Evolutionary conservation across 495 filamentous ascomycete genomes (phyloP).

Genomic region (Penicillium silybi): DNA sequence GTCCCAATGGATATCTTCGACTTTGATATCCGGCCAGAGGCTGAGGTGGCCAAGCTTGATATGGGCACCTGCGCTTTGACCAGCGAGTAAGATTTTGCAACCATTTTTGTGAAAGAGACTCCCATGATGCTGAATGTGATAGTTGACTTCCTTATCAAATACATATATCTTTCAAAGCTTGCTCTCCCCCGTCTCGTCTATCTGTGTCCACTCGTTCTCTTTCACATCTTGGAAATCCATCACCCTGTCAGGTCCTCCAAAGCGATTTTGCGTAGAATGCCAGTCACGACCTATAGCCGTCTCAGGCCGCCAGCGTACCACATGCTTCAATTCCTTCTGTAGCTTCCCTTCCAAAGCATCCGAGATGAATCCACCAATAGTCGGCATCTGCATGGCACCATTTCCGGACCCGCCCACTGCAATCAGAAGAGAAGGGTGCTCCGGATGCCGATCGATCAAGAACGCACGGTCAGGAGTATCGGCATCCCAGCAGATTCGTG

Average conservation of each 20-base stretch:
- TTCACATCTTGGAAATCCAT: conserved; percentile 47
- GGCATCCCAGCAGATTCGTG: conserved; percentile 52
- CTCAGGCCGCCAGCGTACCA: conserved; percentile 51
- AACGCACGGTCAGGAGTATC: conserved; percentile 51
- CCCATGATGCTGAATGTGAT: background rate
- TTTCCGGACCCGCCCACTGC: conserved; percentile 50
- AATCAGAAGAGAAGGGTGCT: conserved; percentile 38
- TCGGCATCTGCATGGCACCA: conserved; percentile 48
- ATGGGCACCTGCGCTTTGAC: conserved; percentile 78
- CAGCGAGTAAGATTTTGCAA: conserved; percentile 30
- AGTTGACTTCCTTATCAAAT: background rate
- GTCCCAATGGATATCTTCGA: conserved; percentile 95
- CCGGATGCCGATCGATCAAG: conserved; percentile 43
- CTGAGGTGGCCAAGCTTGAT: conserved; percentile 58
- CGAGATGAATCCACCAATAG: conserved; percentile 44
- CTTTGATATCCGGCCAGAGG: conserved; percentile 79
- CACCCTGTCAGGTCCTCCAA: conserved; percentile 39
- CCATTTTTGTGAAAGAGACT: background rate
- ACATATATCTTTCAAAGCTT: background rate
- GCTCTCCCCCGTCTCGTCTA: conserved; percentile 8
- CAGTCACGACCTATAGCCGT: conserved; percentile 44
- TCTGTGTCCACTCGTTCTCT: conserved; percentile 32
- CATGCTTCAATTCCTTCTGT: conserved; percentile 33
- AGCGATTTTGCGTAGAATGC: conserved; percentile 46
- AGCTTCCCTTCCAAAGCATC: conserved; percentile 44